A percentile compares a stretch with the other conserved stretches of the same genome.
Evolutionary conservation across 2,329 filamentous ascomycete species (phyloP).

Genomic region (Sporothrix globosa): DNA sequence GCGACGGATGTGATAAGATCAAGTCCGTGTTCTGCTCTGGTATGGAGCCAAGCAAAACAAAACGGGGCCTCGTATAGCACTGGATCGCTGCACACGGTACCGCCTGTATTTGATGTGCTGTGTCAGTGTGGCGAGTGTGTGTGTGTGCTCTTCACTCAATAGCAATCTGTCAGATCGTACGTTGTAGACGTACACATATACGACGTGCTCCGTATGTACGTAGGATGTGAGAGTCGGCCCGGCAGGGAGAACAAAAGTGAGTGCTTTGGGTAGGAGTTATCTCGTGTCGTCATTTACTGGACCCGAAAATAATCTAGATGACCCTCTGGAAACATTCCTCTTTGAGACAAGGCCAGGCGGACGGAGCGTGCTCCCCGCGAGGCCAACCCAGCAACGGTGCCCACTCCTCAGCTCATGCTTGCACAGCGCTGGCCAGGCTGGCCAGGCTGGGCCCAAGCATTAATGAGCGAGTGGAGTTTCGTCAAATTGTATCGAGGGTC

Average conservation of each 20-base stretch:
- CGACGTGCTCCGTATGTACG: not conserved
- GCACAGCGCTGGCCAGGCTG: constrained; percentile 23
- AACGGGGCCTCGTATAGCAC: not conserved
- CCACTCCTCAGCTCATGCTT: constrained; percentile 24
- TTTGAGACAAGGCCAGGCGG: constrained; percentile 22
- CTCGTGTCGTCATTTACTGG: not conserved
- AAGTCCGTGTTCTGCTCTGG: not conserved
- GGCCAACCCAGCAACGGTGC: constrained; percentile 3
- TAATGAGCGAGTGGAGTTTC: not conserved
- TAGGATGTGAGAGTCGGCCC: constrained; percentile 16
- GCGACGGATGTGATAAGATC: not conserved
- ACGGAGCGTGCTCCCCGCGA: constrained; percentile 14
- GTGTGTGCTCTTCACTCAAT: not conserved
- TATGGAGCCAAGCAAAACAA: too few species aligned
- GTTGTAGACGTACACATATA: too few species aligned
- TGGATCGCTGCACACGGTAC: not conserved
- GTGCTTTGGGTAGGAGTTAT: too few species aligned
- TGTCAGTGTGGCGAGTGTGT: too few species aligned
- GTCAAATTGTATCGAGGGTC: not conserved
- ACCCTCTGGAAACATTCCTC: constrained; percentile 22
- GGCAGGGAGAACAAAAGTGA: constrained; percentile 4
- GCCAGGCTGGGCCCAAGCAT: not conserved
- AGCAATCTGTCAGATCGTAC: too few species aligned
- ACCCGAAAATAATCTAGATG: constrained; percentile 11
- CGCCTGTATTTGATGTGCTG: too few species aligned